Conservation (phyloP, 2,329 filamentous ascomycete species). For the Penicillium griseofulvum region DNA sequence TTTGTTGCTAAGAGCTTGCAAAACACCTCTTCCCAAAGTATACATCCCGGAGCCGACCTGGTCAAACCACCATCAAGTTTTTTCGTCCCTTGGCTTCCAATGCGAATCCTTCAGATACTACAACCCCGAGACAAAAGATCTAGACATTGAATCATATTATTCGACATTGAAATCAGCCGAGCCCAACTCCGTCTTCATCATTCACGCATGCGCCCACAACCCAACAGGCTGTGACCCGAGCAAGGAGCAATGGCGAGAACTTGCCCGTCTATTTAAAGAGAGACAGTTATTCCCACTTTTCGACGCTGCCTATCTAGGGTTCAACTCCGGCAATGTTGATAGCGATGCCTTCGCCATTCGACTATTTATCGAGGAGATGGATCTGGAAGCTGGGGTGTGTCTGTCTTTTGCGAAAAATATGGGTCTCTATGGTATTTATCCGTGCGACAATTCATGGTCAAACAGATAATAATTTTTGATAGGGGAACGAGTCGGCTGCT, state of each 20-base stretch:
- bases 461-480: not conserved
- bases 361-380: constrained; percentile 57
- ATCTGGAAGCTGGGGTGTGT: constrained; percentile 63
- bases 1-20: constrained; percentile 17
- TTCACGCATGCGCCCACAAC: constrained; percentile 96
- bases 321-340: constrained; percentile 28
- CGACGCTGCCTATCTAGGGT: constrained; percentile 30
- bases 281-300: constrained; percentile 82
- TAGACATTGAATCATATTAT: constrained; percentile 24
- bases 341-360: constrained; percentile 29
- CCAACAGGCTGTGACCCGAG: constrained; percentile 93
- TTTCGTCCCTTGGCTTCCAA: constrained; percentile 75
- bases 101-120: constrained; percentile 50
- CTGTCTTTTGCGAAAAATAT: constrained; percentile 59
- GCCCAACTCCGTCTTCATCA: constrained; percentile 15
- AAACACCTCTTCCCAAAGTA: constrained; percentile 43
- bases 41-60: constrained; percentile 93
- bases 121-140: constrained; percentile 9
- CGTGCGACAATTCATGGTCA: not conserved
- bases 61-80: constrained; percentile 97
- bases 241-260: constrained; percentile 83
- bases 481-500: constrained; percentile 22
- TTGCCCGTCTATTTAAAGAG: constrained; percentile 69
- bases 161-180: constrained; percentile 9
- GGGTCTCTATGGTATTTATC: constrained; percentile 28